These are phyloP conservation scores for Vitis rupestris DNA, from an alignment of 164 flowering plant genomes.

Conservation along the genomic window DNA sequence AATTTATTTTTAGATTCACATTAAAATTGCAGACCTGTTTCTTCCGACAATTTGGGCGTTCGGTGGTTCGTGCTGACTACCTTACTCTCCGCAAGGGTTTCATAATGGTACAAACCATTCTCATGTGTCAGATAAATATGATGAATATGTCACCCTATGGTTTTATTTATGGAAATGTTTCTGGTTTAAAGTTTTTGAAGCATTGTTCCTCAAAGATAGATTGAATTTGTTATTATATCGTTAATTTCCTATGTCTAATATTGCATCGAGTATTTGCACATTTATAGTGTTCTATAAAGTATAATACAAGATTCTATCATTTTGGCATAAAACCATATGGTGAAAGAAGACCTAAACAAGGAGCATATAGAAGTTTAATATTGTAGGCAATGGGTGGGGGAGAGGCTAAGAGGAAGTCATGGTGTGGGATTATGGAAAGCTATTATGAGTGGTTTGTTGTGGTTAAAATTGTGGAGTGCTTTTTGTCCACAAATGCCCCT, in stretches of 20 bases:
- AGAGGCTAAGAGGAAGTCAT: too few species aligned
- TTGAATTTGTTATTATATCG: not conserved
- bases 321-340: not conserved
- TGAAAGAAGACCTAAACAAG: too few species aligned
- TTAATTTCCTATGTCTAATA: not conserved
- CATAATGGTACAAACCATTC: constrained; percentile 54
- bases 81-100: constrained; percentile 88
- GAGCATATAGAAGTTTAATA: too few species aligned
- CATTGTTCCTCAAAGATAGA: not conserved
- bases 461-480: too few species aligned
- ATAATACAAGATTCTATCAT: not conserved
- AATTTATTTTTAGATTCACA: not conserved
- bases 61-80: constrained; percentile 89
- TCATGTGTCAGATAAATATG: not conserved
- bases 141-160: not conserved
- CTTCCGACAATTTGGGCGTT: constrained; percentile 90
- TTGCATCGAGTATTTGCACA: not conserved
- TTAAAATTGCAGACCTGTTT: constrained; percentile 67
- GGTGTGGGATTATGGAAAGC: too few species aligned
- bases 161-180: not conserved
- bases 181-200: not conserved
- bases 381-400: too few species aligned
- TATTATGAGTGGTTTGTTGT: too few species aligned
- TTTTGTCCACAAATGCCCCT: too few species aligned
- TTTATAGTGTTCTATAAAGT: not conserved